Conservation (phyloP, 495 filamentous ascomycete genomes). For the Penicillium maclennaniae region DNA sequence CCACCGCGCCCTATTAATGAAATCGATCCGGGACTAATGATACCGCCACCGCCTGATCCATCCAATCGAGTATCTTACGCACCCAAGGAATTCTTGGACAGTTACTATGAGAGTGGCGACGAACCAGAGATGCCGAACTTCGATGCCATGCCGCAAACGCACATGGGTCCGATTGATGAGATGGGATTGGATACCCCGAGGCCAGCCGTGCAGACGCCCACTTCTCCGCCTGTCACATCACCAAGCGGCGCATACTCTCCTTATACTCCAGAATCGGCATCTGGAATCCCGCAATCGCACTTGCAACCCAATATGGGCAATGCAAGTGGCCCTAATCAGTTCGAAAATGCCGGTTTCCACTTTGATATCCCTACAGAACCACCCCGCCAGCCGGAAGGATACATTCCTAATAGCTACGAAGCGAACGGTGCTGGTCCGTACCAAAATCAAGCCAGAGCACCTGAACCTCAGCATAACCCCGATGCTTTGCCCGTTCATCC, state of each 20-base stretch:
- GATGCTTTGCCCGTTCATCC: slow-evolving; percentile 76
- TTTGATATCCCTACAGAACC: slow-evolving; percentile 68
- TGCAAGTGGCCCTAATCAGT: slow-evolving; percentile 48
- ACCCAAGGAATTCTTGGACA: slow-evolving; percentile 37
- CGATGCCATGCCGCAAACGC: slow-evolving; percentile 53
- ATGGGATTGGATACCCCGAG: slow-evolving; percentile 42
- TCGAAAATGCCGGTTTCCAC: slow-evolving; percentile 48
- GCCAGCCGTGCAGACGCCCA: slow-evolving; percentile 17
- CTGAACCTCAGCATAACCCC: slow-evolving; percentile 42
- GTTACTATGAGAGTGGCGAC: slow-evolving; percentile 37
- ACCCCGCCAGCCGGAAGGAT: slow-evolving; percentile 43
- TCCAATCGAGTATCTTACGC: slow-evolving; percentile 25
- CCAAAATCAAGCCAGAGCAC: slow-evolving; percentile 1
- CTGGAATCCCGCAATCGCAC: slow-evolving; percentile 47
- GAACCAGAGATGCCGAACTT: slow-evolving; percentile 70
- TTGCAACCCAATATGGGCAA: slow-evolving; percentile 66
- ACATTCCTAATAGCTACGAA: slow-evolving; percentile 10
- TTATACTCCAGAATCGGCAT: slow-evolving; percentile 34
- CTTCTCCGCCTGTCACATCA: slow-evolving; percentile 13
- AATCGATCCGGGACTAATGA: slow-evolving; percentile 14
- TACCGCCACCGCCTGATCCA: slow-evolving; percentile 16
- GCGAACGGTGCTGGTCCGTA: slow-evolving; percentile 12
- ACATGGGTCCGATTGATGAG: slow-evolving; percentile 44
- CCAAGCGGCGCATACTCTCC: slow-evolving; percentile 30
- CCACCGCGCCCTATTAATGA: slow-evolving; percentile 15